phyloP scores from a whole-genome alignment of 2,329 filamentous ascomycete species.

The Phaeosphaeria sp. region DNA sequence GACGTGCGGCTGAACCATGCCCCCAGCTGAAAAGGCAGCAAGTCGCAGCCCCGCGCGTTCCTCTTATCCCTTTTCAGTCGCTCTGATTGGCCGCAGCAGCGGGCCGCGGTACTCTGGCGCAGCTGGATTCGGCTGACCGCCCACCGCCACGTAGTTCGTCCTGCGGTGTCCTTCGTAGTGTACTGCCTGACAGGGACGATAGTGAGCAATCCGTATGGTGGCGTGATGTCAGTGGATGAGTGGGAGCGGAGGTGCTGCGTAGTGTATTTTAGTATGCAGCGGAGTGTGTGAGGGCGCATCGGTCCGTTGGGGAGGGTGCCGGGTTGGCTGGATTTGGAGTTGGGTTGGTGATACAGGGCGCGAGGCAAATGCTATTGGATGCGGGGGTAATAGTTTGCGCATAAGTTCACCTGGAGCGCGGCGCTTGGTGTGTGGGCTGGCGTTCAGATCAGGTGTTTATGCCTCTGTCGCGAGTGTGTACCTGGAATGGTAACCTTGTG shows the following conservation, averaged over 20 bases:
- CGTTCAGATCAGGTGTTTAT: neutral
- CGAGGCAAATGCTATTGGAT: neutral
- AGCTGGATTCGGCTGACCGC: neutral
- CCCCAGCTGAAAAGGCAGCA: neutral
- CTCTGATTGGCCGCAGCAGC: neutral
- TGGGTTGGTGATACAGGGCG: neutral
- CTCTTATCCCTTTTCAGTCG: neutral
- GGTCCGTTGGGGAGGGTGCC: neutral
- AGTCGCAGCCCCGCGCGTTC: neutral
- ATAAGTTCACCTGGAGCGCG: no score
- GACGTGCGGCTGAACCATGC: neutral
- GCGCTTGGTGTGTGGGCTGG: no score
- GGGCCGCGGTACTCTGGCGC: no score
- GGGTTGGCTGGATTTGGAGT: neutral
- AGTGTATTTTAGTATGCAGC: no score
- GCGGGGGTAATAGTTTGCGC: no score
- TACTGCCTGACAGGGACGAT: no score
- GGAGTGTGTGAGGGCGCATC: neutral
- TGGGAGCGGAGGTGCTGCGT: no score
- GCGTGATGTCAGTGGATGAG: neutral
- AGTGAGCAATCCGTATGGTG: no score
- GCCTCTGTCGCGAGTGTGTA: neutral
- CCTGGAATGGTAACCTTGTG: neutral
- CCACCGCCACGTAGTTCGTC: neutral
- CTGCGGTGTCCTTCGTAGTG: neutral